phyloP scores from a whole-genome alignment of 2,329 filamentous ascomycete species.

The Magnaporthiopsis rhizophila region DNA sequence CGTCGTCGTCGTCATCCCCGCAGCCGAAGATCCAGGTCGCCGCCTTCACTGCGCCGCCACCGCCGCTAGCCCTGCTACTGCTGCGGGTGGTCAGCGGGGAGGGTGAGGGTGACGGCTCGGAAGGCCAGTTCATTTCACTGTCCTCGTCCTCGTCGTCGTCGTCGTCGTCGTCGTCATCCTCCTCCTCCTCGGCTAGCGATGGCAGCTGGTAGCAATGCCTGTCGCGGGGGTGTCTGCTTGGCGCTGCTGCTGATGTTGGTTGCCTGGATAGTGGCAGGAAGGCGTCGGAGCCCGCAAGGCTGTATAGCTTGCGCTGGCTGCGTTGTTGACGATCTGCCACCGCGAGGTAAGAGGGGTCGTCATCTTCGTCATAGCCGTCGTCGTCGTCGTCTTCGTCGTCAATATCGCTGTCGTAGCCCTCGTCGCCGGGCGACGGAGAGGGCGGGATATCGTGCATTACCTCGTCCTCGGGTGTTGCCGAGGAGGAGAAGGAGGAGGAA shows the following conservation, averaged over 20 bases:
- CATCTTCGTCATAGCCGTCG: too few relatives aligned
- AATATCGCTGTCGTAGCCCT: too few relatives aligned
- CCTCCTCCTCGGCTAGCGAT: neutral
- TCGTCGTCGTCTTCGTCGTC: too few relatives aligned
- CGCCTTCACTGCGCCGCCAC: too few relatives aligned
- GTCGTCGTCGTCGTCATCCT: neutral
- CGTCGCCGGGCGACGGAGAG: too few relatives aligned
- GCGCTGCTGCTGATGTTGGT: too few relatives aligned
- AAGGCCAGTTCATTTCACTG: too few relatives aligned
- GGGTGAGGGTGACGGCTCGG: too few relatives aligned
- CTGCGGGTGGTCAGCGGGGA: neutral
- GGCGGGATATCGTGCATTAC: neutral
- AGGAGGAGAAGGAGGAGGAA: neutral
- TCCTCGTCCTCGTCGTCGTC: too few relatives aligned
- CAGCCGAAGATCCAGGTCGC: neutral
- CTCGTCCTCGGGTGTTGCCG: neutral
- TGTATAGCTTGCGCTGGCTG: conserved; percentile 2
- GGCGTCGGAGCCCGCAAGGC: conserved; percentile 1
- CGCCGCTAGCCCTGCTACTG: neutral
- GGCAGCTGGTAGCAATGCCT: neutral
- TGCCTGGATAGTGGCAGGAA: neutral
- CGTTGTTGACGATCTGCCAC: neutral
- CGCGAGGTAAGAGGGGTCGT: too few relatives aligned
- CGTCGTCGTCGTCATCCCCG: neutral
- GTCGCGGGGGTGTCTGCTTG: too few relatives aligned